Evolutionary conservation across 116 monocot species (phyloP).

Genomic region (Zostera marina): DNA sequence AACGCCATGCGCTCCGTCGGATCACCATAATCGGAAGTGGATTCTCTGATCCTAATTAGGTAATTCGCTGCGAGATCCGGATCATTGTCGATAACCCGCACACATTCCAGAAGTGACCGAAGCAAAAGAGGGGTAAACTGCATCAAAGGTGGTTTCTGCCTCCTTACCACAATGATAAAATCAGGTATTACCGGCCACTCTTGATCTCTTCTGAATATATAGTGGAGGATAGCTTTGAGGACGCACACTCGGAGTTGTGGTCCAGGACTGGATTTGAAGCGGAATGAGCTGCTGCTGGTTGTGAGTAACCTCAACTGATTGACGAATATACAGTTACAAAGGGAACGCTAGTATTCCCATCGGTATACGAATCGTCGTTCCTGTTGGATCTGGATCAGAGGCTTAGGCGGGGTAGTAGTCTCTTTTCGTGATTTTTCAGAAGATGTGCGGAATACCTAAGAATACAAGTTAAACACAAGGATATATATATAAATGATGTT

Average conservation of each 20-base stretch:
- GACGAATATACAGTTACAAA: slow-evolving; percentile 39
- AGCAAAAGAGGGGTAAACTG: neutral
- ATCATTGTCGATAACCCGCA: slow-evolving; percentile 14
- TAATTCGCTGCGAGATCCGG: slow-evolving; percentile 30
- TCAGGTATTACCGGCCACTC: neutral
- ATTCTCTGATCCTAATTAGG: slow-evolving; percentile 30
- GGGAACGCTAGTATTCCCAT: slow-evolving; percentile 79
- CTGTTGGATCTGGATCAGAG: too few relatives aligned
- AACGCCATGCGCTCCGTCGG: slow-evolving; percentile 52
- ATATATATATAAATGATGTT: too few relatives aligned
- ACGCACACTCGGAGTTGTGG: slow-evolving; percentile 8
- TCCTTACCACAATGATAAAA: slow-evolving; percentile 17
- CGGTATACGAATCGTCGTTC: slow-evolving; percentile 57
- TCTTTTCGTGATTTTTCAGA: too few relatives aligned
- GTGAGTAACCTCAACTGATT: slow-evolving; percentile 4
- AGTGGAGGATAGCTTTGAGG: neutral
- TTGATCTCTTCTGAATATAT: too few relatives aligned
- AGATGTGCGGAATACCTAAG: too few relatives aligned
- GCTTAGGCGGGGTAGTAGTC: too few relatives aligned
- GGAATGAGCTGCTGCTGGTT: slow-evolving; percentile 1
- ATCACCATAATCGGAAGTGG: slow-evolving; percentile 45
- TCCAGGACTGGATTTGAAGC: slow-evolving; percentile 6
- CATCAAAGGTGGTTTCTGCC: neutral
- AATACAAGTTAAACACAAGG: too few relatives aligned
- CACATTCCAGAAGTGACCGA: slow-evolving; percentile 27